Evolutionary conservation across 805 yeast species (phyloP), one percentile per base, ranked within the genome.

Genomic region (Peterozyma toletana): DNA sequence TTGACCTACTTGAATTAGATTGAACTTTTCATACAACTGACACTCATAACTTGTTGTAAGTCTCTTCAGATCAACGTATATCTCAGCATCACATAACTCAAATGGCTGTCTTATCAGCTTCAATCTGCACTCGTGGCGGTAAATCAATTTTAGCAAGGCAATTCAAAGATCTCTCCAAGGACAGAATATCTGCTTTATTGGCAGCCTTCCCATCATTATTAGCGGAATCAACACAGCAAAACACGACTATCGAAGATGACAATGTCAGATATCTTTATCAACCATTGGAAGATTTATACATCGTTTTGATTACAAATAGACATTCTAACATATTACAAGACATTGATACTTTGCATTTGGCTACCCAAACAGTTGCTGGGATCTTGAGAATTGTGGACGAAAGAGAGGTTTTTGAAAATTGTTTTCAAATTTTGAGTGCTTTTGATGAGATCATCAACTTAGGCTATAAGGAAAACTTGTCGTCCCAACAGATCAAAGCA

Each of bases 271-370:
- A 87, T 59, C 93, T 93, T 42, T 93, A 88, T 65, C 96, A 89
- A 64, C 97, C 99, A 39, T 75, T 93, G 59, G 99, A 93, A 60
- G 96, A 89, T 53, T 80, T 87, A 46, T 91, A 87, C 63, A 83
- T 93, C 57, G 90, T 95, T 37, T 69, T 93, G 54, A 83, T 93
- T 59, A 91, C 98, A 46, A 91, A 89, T 66, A 80, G 86, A 51
- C 86, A 83, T 53, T 86, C 96, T 30, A 93, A 93, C 60, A 91
- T 93, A 49, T 70, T 93, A 54, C 96, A 90, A 66, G 99, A 93
- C 63, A 85, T 93, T 53, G 91, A 88, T 56, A 93, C 98, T 9
- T 75, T 93, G 62, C 86, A 88, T 54, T 66, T 89, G 48, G 86
- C 93, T 58, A 77, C 89, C 15, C 87, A 87, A 55, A 81, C 91